A percentile compares a stretch with the other conserved stretches of the same genome.
phyloP scores from a whole-genome alignment of 2,329 filamentous ascomycete species.

The Cytospora piceae region DNA sequence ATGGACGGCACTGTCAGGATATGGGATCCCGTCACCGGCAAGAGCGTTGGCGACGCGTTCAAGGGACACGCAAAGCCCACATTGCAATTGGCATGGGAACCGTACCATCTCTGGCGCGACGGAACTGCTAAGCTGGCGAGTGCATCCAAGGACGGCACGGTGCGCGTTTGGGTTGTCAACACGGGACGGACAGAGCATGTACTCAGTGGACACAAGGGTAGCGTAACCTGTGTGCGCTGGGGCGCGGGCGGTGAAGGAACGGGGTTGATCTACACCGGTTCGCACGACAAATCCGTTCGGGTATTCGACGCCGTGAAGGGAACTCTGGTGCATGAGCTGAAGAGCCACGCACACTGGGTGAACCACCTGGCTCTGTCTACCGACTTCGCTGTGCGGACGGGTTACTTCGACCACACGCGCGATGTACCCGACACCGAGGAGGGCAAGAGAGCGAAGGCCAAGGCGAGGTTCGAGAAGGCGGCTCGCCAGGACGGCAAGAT shows the following conservation, averaged over 20 bases:
- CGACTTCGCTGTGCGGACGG: slow-evolving; percentile 85
- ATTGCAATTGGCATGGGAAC: slow-evolving; percentile 87
- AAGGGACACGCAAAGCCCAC: slow-evolving; percentile 91
- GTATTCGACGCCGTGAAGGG: slow-evolving; percentile 85
- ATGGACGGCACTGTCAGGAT: slow-evolving; percentile 92
- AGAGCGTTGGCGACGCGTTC: slow-evolving; percentile 69
- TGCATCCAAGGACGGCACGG: slow-evolving; percentile 86
- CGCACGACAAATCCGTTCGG: slow-evolving; percentile 90
- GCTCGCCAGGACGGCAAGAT: slow-evolving; percentile 76
- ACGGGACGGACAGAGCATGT: slow-evolving; percentile 79
- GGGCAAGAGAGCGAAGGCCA: slow-evolving; percentile 74
- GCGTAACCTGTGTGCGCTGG: slow-evolving; percentile 91
- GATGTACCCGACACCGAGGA: slow-evolving; percentile 68
- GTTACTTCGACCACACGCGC: slow-evolving; percentile 81
- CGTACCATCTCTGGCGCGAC: slow-evolving; percentile 79
- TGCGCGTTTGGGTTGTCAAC: slow-evolving; percentile 84
- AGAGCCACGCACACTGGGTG: slow-evolving; percentile 88
- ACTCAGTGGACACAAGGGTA: slow-evolving; percentile 85
- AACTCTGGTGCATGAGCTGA: slow-evolving; percentile 77
- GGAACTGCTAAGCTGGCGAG: slow-evolving; percentile 82
- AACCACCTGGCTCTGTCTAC: slow-evolving; percentile 94
- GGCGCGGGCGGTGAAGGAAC: slow-evolving; percentile 65
- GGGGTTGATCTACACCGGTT: slow-evolving; percentile 79
- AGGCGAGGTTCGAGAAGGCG: slow-evolving; percentile 82
- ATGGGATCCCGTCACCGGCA: slow-evolving; percentile 85